Evolutionary conservation across 2,329 filamentous ascomycete genomes (phyloP), one percentile per base, ranked within the genome.

Genomic region (Diplodia mutila): DNA sequence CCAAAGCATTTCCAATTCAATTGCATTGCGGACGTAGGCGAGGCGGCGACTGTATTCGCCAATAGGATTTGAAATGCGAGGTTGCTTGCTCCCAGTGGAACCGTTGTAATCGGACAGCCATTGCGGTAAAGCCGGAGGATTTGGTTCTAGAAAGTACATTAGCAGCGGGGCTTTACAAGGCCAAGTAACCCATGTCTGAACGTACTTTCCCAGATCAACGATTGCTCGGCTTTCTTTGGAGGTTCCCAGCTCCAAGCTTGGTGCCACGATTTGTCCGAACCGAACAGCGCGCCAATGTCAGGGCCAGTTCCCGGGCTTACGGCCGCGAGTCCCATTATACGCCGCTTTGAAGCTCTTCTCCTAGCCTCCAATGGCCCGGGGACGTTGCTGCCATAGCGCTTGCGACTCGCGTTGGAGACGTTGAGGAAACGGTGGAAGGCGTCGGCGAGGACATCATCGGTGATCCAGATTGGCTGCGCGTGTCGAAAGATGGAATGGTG

Each of bases 331-430:
- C 79, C 81, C 64, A 81, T 85, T 78, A 88, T 87, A 65, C 83
- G 82, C 66, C 87, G 81, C 75, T 83, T 87, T 2, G 85, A 80
- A 54, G 84, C 79, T 64, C 87, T 80, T 73, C 83, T 81, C 69
- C 84, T 83, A 54, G 87, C 86, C 77, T 90, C 87, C 78, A 89
- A 79, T 73, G 87, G 87, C 2, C 87, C 87, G 12, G 87, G 87
- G 3, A 88, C 84, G 70, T 83, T 82, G 79, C 87, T 88, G 71
- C 85, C 86, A 83, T 87, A 80, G 70, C 87, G 83, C 73, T 77
- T 77, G 77, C 77, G 69, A 80, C 82, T 53, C 80, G 83, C 65
- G 81, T 67, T 49, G 49, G 66, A 67, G 21, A 54, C 37, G 16
- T 57, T 37, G 49, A 55, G 78, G 76, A 87, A 87, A 27, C 82